Percentiles rank a stretch among this genome's conserved stretches.
phyloP scores from a whole-genome alignment of 352 stramenopile genomes.

The Elongisporangium anandrum region DNA sequence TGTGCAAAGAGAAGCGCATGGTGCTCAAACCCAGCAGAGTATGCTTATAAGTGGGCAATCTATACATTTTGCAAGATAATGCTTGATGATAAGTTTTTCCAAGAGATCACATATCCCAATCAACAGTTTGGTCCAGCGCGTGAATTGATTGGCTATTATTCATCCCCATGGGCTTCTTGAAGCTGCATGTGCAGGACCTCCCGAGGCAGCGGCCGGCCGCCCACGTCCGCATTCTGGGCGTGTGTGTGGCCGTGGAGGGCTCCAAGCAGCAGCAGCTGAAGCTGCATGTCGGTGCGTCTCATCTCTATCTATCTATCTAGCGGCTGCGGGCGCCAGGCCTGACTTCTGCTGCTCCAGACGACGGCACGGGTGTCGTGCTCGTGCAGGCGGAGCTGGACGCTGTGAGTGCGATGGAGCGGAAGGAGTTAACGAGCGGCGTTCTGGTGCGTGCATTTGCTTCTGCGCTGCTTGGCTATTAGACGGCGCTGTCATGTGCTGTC shows the following conservation, averaged over 20 bases:
- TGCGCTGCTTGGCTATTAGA: too few species aligned
- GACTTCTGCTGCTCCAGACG: conserved; percentile 17
- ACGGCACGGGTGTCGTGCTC: conserved; percentile 27
- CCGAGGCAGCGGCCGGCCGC: not conserved
- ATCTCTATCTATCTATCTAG: too few species aligned
- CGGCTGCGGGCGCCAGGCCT: too few species aligned
- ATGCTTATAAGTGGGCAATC: not conserved
- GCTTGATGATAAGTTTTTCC: too few species aligned
- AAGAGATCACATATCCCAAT: not conserved
- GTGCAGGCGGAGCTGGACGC: conserved; percentile 15
- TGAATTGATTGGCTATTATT: not conserved
- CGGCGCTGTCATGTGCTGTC: too few species aligned
- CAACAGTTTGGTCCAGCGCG: not conserved
- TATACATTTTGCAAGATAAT: not conserved
- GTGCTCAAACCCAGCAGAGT: not conserved
- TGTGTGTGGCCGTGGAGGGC: conserved; percentile 11
- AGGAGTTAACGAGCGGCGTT: conserved; percentile 18
- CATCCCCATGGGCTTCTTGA: not conserved
- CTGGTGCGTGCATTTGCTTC: conserved; percentile 21
- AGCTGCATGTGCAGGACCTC: not conserved
- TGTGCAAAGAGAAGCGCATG: too few species aligned
- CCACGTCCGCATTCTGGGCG: conserved; percentile 24
- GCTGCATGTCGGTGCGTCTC: conserved; percentile 24
- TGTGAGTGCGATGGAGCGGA: not conserved
- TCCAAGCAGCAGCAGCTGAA: conserved; percentile 11